phyloP scores from a whole-genome alignment of 225 moss, liverwort and hornwort species.

The Thuidium tamariscinum region DNA sequence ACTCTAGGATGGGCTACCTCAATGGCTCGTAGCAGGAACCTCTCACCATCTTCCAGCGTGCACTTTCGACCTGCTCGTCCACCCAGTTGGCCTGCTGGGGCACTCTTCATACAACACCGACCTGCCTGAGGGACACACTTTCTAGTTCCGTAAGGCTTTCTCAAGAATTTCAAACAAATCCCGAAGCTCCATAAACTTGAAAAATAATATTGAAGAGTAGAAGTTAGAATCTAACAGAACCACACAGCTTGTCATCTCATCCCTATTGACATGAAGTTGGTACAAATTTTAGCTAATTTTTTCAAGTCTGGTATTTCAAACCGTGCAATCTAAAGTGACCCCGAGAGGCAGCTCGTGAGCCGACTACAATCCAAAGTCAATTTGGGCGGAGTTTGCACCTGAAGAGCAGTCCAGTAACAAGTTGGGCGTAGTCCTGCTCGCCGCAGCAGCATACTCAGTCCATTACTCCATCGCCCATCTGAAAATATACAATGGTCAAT shows the following conservation, averaged over 20 bases:
- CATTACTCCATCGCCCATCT: slow-evolving; percentile 53
- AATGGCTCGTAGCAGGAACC: slow-evolving; percentile 54
- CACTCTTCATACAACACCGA: slow-evolving; percentile 47
- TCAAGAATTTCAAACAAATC: neutral
- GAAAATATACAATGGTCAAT: neutral
- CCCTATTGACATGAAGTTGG: neutral
- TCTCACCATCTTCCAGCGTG: slow-evolving; percentile 67
- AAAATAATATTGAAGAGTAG: neutral
- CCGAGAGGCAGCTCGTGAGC: neutral
- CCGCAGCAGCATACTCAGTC: slow-evolving; percentile 37
- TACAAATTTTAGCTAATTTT: neutral
- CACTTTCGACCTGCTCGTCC: slow-evolving; percentile 72
- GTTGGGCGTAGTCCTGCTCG: slow-evolving; percentile 51
- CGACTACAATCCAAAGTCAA: neutral
- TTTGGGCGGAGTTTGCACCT: slow-evolving; percentile 5
- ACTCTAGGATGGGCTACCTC: slow-evolving; percentile 21
- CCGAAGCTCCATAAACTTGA: neutral
- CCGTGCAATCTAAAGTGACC: neutral
- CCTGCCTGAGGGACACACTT: slow-evolving; percentile 36
- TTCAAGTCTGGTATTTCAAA: neutral
- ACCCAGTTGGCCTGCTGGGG: slow-evolving; percentile 54
- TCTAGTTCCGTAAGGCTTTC: neutral
- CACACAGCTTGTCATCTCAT: too few relatives aligned
- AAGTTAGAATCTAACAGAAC: neutral
- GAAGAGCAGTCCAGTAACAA: slow-evolving; percentile 54